Evolutionary conservation across 2,329 filamentous ascomycete species (phyloP).

Genomic region (Tolypocladium guangdongense): DNA sequence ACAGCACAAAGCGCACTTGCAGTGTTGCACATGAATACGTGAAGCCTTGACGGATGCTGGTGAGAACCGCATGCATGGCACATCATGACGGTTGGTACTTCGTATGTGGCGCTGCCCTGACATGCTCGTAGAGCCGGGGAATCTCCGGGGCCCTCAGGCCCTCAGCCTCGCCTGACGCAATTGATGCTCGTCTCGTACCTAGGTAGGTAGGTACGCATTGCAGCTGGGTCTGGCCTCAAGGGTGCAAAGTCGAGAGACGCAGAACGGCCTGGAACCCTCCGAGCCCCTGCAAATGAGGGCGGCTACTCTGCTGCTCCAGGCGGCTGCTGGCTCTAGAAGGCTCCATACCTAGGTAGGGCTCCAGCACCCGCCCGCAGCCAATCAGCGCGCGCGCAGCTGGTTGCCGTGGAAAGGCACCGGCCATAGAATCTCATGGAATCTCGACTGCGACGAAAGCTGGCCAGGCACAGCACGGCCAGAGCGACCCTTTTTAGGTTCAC

Average conservation of each 20-base stretch:
- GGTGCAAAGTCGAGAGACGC: not conserved
- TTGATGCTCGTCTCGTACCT: too few relatives aligned
- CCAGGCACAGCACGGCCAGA: slow-evolving; percentile 6
- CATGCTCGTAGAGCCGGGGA: not conserved
- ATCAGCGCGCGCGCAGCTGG: slow-evolving; percentile 11
- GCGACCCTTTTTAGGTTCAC: slow-evolving; percentile 25
- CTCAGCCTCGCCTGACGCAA: not conserved
- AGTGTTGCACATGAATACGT: too few relatives aligned
- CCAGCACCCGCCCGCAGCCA: slow-evolving; percentile 9
- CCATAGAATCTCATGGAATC: slow-evolving; percentile 37
- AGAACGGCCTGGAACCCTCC: not conserved
- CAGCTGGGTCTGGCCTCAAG: not conserved
- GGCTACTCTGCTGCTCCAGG: not conserved
- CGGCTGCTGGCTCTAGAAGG: slow-evolving; percentile 12
- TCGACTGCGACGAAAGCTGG: slow-evolving; percentile 17
- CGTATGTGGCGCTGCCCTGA: too few relatives aligned
- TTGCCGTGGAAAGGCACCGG: slow-evolving; percentile 16
- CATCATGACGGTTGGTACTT: too few relatives aligned
- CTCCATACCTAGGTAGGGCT: slow-evolving; percentile 12
- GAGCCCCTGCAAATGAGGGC: not conserved
- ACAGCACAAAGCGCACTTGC: too few relatives aligned
- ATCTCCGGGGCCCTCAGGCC: not conserved
- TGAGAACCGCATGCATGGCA: too few relatives aligned
- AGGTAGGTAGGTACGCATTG: not conserved
- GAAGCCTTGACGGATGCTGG: too few relatives aligned